Percentiles rank a stretch among this genome's conserved stretches.
Evolutionary conservation across 352 stramenopile species (phyloP).

Genomic region (Bremia lactucae): DNA sequence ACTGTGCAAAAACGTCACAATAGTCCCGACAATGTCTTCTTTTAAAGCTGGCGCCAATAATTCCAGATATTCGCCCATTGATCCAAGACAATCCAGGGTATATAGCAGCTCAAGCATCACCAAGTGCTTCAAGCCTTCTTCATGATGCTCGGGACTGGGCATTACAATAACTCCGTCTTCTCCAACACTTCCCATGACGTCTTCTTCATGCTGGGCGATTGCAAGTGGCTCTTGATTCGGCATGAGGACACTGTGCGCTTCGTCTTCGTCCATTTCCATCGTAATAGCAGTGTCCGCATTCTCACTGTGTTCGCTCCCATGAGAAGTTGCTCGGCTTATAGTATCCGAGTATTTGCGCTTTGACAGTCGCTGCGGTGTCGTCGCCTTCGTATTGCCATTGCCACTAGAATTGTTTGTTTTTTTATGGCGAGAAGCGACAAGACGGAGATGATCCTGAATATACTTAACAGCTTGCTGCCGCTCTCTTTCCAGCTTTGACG

Average conservation of each 20-base stretch:
- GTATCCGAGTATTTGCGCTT: constrained; percentile 44
- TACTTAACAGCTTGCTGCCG: constrained; percentile 59
- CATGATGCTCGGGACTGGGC: constrained; percentile 35
- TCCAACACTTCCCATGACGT: constrained; percentile 12
- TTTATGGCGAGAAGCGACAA: constrained; percentile 23
- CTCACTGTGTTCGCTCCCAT: constrained; percentile 16
- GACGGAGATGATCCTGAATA: constrained; percentile 56
- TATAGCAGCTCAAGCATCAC: constrained; percentile 79
- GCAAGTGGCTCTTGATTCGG: constrained; percentile 13
- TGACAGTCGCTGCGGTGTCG: constrained; percentile 15
- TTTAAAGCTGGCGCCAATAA: constrained; percentile 72
- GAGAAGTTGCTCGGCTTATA: constrained; percentile 4
- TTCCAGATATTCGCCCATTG: constrained; percentile 79
- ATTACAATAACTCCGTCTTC: constrained; percentile 19
- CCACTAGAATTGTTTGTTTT: constrained; percentile 13
- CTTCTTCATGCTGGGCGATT: constrained; percentile 15
- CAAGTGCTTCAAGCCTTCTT: constrained; percentile 69
- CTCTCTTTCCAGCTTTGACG: constrained; percentile 66
- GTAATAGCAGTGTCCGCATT: constrained; percentile 5
- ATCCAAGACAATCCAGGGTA: constrained; percentile 72
- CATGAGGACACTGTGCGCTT: constrained; percentile 7
- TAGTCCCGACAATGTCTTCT: constrained; percentile 74
- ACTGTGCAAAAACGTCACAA: constrained; percentile 78
- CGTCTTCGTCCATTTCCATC: constrained; percentile 14
- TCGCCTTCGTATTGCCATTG: constrained; percentile 7